These are phyloP conservation scores for Plasmopara viticola DNA, from an alignment of 352 stramenopile species.

Conservation along the genomic window DNA sequence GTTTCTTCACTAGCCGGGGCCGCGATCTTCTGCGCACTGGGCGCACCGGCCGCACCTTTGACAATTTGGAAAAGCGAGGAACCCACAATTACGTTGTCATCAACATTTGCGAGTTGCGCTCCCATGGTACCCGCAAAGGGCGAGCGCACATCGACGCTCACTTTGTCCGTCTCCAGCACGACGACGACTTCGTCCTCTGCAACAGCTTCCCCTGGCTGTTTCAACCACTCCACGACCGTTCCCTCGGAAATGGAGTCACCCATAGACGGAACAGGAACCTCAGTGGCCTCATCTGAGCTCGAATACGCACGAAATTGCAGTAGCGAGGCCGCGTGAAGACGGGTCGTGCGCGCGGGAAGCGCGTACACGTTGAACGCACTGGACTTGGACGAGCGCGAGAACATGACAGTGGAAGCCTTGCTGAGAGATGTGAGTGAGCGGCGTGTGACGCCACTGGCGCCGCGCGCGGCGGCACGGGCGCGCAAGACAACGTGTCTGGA, in stretches of 20 bases:
- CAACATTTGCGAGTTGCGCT: conserved; percentile 86
- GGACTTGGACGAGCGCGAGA: conserved; percentile 10
- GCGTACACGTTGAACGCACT: conserved; percentile 4
- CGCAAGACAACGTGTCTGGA: conserved; percentile 29
- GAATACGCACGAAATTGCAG: conserved; percentile 35
- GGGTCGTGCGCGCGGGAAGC: conserved; percentile 1
- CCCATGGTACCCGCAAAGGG: conserved; percentile 83
- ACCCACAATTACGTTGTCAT: conserved; percentile 94
- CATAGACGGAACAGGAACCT: conserved; percentile 85
- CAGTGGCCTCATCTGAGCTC: conserved; percentile 18
- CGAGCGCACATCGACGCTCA: conserved; percentile 86
- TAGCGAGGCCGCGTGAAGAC: not conserved
- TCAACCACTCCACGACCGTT: conserved; percentile 95
- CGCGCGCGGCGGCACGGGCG: conserved; percentile 14
- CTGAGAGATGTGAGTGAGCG: conserved; percentile 17
- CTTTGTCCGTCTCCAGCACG: conserved; percentile 99
- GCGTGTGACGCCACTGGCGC: conserved; percentile 17
- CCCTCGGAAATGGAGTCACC: conserved; percentile 97
- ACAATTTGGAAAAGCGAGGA: conserved; percentile 90
- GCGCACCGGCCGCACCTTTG: conserved; percentile 54
- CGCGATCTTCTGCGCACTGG: conserved; percentile 16
- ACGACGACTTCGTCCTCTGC: conserved; percentile 95
- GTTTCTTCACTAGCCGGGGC: conserved; percentile 28
- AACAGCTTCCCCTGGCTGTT: conserved; percentile 90
- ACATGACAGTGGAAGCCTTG: conserved; percentile 8